These are phyloP conservation scores for Alternaria incomplexa DNA, from an alignment of 2,329 filamentous ascomycete species.

Conservation along the genomic window DNA sequence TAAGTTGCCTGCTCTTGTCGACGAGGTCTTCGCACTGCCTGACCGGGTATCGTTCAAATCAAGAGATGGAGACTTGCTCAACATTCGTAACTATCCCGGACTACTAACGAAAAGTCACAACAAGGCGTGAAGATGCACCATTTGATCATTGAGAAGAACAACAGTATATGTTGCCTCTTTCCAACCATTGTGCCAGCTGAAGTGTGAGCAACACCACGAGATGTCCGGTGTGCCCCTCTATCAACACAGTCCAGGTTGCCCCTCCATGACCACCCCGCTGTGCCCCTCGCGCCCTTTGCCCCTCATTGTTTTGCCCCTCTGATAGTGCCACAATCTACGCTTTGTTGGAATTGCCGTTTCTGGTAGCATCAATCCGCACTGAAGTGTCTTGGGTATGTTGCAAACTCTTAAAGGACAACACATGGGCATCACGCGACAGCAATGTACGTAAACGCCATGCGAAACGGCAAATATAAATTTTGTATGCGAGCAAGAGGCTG, in stretches of 20 bases:
- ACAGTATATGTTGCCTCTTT: background rate
- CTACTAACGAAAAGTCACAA: background rate
- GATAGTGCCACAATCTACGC: conserved; percentile 19
- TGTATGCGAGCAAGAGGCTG: background rate
- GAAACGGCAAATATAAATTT: background rate
- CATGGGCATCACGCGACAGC: background rate
- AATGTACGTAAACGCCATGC: background rate
- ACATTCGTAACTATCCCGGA: background rate
- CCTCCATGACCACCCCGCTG: conserved; percentile 16
- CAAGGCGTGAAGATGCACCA: background rate
- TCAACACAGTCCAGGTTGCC: conserved; percentile 3
- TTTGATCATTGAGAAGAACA: background rate
- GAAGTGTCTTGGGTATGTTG: background rate
- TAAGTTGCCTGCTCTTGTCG: background rate
- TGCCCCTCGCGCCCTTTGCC: conserved; percentile 9
- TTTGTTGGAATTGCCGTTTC: background rate
- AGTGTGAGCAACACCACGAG: background rate
- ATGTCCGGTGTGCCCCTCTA: background rate
- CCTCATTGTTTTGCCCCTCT: conserved; percentile 24
- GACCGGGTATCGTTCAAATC: background rate
- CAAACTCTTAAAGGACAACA: background rate
- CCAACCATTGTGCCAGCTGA: background rate
- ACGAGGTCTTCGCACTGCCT: background rate
- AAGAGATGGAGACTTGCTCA: background rate
- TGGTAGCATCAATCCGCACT: background rate